A percentile compares a stretch with the other conserved stretches of the same genome.
phyloP scores from a whole-genome alignment of 768 basidiomycete species.

The Mycena belliarum region DNA sequence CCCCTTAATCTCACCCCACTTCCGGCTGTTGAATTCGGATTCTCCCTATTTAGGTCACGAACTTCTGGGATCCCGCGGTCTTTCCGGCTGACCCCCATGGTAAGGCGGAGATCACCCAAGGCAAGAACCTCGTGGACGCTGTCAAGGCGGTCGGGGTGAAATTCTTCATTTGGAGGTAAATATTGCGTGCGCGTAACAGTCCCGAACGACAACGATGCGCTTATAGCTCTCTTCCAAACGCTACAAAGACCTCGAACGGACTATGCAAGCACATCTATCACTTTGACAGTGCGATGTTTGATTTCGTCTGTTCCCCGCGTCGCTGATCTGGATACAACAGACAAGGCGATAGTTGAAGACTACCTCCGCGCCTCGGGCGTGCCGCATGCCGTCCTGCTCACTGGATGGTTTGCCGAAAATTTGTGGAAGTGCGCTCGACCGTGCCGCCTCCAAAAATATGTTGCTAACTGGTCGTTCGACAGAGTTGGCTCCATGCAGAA shows the following conservation, averaged over 20 bases:
- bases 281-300: background rate
- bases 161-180: slow-evolving; percentile 12
- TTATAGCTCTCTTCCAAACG: background rate
- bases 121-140: slow-evolving; percentile 14
- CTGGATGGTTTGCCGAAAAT: too few relatives aligned
- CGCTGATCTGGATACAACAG: background rate
- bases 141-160: slow-evolving; percentile 6
- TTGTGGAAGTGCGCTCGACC: slow-evolving; percentile 16
- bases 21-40: background rate
- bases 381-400: slow-evolving; percentile 10
- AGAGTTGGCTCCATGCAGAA: slow-evolving; percentile 5
- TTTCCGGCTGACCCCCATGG: background rate
- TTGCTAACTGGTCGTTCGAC: background rate
- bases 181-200: background rate
- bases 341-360: slow-evolving; percentile 19
- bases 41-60: background rate
- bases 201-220: background rate
- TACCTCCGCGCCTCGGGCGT: slow-evolving; percentile 15
- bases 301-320: background rate
- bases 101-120: background rate
- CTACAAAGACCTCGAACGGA: background rate
- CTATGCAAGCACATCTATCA: background rate
- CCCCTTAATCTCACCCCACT: background rate
- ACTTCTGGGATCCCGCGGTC: background rate
- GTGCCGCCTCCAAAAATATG: slow-evolving; percentile 22